These are phyloP conservation scores for Tarenaya hassleriana DNA, from an alignment of 345 rosid genomes.

Conservation along the genomic window DNA sequence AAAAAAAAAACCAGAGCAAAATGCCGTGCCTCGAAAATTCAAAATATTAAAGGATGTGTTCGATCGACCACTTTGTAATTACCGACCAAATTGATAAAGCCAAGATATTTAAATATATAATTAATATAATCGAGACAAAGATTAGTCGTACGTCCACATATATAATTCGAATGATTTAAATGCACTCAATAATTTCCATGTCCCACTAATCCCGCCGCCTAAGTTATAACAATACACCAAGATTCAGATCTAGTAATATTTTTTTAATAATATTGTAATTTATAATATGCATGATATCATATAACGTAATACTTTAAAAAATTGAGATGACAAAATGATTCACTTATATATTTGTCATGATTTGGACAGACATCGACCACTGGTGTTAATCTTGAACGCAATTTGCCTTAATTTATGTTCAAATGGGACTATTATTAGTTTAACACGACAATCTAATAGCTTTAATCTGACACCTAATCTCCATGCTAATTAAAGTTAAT, in stretches of 20 bases:
- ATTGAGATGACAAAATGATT: too few relatives aligned
- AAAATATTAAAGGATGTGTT: too few relatives aligned
- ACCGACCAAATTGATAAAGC: too few relatives aligned
- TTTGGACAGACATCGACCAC: constrained; percentile 22
- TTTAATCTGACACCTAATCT: too few relatives aligned
- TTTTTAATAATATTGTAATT: too few relatives aligned
- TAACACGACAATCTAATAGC: constrained; percentile 6
- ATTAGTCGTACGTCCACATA: constrained; percentile 23
- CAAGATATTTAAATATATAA: neutral
- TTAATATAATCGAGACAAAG: constrained; percentile 15
- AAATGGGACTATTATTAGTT: constrained; percentile 17
- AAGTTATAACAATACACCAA: constrained; percentile 26
- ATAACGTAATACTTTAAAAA: too few relatives aligned
- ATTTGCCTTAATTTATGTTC: constrained; percentile 14
- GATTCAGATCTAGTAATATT: constrained; percentile 25
- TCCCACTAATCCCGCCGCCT: constrained; percentile 27
- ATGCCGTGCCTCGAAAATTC: too few relatives aligned
- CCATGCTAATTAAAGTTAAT: too few relatives aligned
- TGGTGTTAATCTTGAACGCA: constrained; percentile 20
- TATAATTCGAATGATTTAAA: constrained; percentile 20
- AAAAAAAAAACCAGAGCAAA: too few relatives aligned
- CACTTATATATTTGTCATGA: constrained; percentile 11
- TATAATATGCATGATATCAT: too few relatives aligned
- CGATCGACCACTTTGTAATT: too few relatives aligned
- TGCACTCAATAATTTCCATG: constrained; percentile 15